Base-by-base conservation (phyloP, 805 yeast species). In the Scheffersomyces stipitis region DNA sequence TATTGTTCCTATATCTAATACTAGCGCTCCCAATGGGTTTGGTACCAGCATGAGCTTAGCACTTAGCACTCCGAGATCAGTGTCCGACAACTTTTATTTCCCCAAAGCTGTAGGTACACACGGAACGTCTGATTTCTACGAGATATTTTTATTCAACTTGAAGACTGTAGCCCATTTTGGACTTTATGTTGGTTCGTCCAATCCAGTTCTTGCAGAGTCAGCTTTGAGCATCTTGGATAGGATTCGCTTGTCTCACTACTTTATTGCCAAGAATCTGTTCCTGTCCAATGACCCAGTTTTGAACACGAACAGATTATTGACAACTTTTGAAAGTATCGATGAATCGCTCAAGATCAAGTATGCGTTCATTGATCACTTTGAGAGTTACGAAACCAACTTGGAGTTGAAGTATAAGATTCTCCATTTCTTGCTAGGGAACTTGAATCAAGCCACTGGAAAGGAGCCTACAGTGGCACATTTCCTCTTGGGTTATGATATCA, bases 291-390 rank as follows among this genome's bases (percentile, higher is more conserved):
- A 57, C 24, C 42, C 50, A 6, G 52, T 70, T 8, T 55, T 76
- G 24, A 61, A 71, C 7, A 76, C 71, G 36, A 81, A 81, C 43
- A 77, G 89, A 45, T 61, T 91, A 10, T 58, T 90, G 31, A 80
- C 87, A 0, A 71, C 86, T 26, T 72, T 85, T 36, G 84, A 82
- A 49, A 82, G 89, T 12, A 77, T 85, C 22, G 86, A 86, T 46
- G 96, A 90, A 47, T 79, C 95, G 0, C 65, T 74, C 2, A 73
- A 90, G 45, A 84, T 91, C 26, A 77, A 84, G 41, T 77, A 76
- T 47, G 79, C 88, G 0, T 80, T 89, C 41, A 79, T 86, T 28
- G 75, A 78, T 28, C 95, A 87, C 51, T 53, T 69, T 29, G 66
- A 73, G 27, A 58, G 61, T 1, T 46, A 52, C n/a, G 57, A 64